Evolutionary conservation across 2,329 filamentous ascomycete genomes (phyloP).

Genomic region (Escovopsis sp.): DNA sequence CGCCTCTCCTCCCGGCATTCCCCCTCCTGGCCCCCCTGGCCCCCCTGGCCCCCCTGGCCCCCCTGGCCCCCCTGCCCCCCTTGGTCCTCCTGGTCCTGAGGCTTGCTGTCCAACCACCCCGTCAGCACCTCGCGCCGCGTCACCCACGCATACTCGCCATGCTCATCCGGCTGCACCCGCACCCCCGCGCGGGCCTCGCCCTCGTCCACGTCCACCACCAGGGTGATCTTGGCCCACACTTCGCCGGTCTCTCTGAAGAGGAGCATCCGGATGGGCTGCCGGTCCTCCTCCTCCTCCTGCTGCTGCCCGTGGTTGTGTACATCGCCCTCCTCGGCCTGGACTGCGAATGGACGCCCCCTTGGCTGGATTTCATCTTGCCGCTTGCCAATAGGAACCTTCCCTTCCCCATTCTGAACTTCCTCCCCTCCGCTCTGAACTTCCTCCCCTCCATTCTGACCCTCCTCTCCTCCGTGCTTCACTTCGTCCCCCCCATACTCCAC

Average conservation of each 20-base stretch:
- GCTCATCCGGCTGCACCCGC: conserved; percentile 20
- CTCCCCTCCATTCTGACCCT: no score
- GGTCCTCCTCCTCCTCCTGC: neutral
- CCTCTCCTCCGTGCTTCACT: no score
- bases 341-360: no score
- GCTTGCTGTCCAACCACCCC: conserved; percentile 10
- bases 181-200: conserved; percentile 9
- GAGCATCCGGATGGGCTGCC: conserved; percentile 8
- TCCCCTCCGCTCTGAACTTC: no score
- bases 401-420: no score
- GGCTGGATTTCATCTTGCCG: no score
- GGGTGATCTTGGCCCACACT: conserved; percentile 16
- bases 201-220: conserved; percentile 14
- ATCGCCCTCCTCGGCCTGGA: no score
- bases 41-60: no score
- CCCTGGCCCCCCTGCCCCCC: conserved; percentile 22
- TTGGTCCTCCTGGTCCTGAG: conserved; percentile 25
- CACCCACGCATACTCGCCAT: conserved; percentile 23
- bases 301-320: no score
- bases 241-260: conserved; percentile 11
- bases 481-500: no score
- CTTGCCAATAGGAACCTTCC: no score
- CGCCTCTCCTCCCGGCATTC: conserved; percentile 13
- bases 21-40: no score
- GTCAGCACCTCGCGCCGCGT: conserved; percentile 18